These are phyloP conservation scores for Panaeolus cyanescens DNA, from an alignment of 768 basidiomycete genomes.

Conservation along the genomic window DNA sequence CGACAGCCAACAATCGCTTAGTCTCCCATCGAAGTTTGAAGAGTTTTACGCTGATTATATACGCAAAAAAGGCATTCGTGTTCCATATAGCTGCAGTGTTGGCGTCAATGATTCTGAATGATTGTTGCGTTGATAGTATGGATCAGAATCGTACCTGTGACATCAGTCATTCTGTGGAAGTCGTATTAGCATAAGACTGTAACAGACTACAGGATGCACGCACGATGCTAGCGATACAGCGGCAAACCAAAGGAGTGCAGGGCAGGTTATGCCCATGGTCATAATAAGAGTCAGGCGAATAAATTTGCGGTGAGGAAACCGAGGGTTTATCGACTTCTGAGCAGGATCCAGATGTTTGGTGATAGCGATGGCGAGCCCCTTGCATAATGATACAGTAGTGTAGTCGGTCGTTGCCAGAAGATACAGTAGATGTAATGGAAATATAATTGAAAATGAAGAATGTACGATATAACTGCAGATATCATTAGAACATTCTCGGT, in stretches of 20 bases:
- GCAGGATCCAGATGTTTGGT: conserved; percentile 44
- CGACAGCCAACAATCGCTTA: conserved; percentile 68
- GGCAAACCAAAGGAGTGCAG: conserved; percentile 75
- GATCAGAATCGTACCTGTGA: conserved; percentile 60
- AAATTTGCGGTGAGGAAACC: conserved; percentile 40
- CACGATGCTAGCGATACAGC: conserved; percentile 73
- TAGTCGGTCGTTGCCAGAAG: conserved; percentile 53
- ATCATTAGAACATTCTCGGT: background rate
- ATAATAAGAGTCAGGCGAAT: conserved; percentile 39
- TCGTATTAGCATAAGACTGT: conserved; percentile 8
- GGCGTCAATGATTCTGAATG: conserved; percentile 13
- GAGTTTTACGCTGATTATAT: conserved; percentile 78
- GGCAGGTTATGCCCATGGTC: conserved; percentile 62
- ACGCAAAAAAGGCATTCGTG: conserved; percentile 89
- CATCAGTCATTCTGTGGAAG: conserved; percentile 67
- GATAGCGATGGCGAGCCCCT: conserved; percentile 53
- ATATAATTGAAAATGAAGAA: conserved; percentile 73
- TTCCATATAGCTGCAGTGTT: conserved; percentile 69
- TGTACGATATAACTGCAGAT: conserved; percentile 80
- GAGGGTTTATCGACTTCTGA: conserved; percentile 28
- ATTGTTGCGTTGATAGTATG: conserved; percentile 8
- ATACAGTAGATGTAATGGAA: conserved; percentile 79
- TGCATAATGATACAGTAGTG: conserved; percentile 49
- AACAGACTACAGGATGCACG: conserved; percentile 29
- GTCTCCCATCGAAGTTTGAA: conserved; percentile 65